Base-by-base conservation (phyloP, 768 basidiomycete species). In the Lepiota venenata region DNA sequence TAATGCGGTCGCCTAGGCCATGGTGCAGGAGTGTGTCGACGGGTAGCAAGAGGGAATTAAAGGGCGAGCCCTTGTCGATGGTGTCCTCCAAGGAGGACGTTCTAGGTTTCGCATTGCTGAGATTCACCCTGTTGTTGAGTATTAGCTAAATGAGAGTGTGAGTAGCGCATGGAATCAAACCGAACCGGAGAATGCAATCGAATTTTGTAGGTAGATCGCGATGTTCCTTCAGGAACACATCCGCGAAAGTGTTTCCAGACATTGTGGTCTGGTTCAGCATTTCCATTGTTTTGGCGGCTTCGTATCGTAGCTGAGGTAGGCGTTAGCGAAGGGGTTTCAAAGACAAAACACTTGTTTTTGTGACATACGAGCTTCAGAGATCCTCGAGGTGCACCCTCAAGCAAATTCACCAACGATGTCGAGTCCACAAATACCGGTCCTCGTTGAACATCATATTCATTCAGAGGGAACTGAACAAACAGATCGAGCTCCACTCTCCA, bases 351-450 rank as follows among this genome's bases (percentile, higher is more conserved):
- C 4, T 29, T n/a, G n/a, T n/a, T n/a, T 11, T 29, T 32, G 25
- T 25, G 11, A 60, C 78, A 61, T 66, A 94, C 90, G 69, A 96
- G 71, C 47, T 89, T 81, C 1, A 98, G 73, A 1, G 92, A 93
- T 2, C 88, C 80, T 12, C 82, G 60, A 16, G 94, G 90, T 27
- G 95, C 80, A 8, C 81, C 84, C 0, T 85, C 81, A 18, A 96
- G 69, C 9, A 95, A 63, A 64, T 99, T 98, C 44, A 88, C 74
- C 7, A 77, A 77, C 0, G 92, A 91, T 0, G 84, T 78, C 1
- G 87, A 80, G 62, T 95, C 94, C 1, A 96, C 87, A 47, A 96
- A 84, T 16, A 88, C 76, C 7, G 85, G 77, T 3, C 75, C 71
- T 50, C 79, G 73, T 41, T 73, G 67, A 22, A 69, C 69, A 16